Evolutionary conservation across 257 asterid species (phyloP).

Genomic region (Capsicum pubescens): DNA sequence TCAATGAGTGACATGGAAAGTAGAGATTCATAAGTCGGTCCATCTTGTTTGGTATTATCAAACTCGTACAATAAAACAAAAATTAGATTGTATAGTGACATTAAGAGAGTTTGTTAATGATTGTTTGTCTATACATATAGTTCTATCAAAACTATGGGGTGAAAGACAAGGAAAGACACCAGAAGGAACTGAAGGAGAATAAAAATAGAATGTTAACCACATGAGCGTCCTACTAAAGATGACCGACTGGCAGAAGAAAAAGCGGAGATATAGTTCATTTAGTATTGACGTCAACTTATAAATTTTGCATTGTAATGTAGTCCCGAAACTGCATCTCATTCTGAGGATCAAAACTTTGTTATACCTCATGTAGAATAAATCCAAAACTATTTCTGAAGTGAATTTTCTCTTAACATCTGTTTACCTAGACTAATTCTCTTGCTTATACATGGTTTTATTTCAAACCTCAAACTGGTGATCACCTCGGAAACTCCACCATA

Average conservation of each 20-base stretch:
- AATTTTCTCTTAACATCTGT: too few relatives aligned
- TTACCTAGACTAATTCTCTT: too few relatives aligned
- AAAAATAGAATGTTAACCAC: slow-evolving; percentile 45
- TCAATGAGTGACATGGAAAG: neutral
- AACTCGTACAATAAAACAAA: neutral
- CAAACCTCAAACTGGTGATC: too few relatives aligned
- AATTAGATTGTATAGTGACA: neutral
- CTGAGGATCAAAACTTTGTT: too few relatives aligned
- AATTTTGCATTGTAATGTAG: neutral
- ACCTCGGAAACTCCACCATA: too few relatives aligned
- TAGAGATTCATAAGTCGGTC: neutral
- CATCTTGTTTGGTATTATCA: neutral
- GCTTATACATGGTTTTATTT: too few relatives aligned
- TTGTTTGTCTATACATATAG: slow-evolving; percentile 45
- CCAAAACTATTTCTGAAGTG: too few relatives aligned
- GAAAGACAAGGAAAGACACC: slow-evolving; percentile 64
- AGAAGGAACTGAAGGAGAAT: slow-evolving; percentile 68
- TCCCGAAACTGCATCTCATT: neutral
- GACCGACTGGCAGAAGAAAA: neutral
- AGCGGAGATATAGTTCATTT: neutral
- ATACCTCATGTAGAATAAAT: too few relatives aligned
- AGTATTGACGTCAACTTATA: neutral
- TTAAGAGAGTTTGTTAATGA: neutral
- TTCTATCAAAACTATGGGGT: slow-evolving; percentile 62
- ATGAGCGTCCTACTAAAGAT: neutral